phyloP scores from a whole-genome alignment of 2,329 filamentous ascomycete species.

The Zymoseptoria pseudotritici region DNA sequence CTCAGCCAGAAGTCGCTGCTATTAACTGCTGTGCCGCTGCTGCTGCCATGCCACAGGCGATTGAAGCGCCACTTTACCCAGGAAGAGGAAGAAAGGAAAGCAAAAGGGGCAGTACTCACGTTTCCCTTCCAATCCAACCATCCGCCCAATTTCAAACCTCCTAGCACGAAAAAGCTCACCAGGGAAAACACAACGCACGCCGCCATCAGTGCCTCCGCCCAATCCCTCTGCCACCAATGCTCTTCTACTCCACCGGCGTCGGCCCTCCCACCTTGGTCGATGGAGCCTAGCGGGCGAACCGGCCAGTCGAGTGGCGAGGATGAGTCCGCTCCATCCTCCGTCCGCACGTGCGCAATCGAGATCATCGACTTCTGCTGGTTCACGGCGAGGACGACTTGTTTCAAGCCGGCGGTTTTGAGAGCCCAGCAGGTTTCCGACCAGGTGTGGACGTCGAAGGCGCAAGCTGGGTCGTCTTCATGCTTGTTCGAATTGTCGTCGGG shows the following conservation, averaged over 20 bases:
- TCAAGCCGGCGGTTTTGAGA: too few species aligned
- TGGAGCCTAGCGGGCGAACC: too few species aligned
- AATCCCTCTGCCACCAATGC: background rate
- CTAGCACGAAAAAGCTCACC: background rate
- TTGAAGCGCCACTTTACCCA: too few species aligned
- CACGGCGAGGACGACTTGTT: background rate
- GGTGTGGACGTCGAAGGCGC: too few species aligned
- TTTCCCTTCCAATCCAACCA: background rate
- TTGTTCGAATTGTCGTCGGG: constrained; percentile 1
- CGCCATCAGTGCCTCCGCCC: background rate
- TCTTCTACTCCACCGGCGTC: background rate
- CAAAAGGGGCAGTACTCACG: background rate
- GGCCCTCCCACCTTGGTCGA: too few species aligned
- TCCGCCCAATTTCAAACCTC: background rate
- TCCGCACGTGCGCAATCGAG: background rate
- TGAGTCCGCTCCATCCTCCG: background rate
- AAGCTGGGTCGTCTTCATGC: background rate
- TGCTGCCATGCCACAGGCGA: background rate
- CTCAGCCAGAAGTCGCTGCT: background rate
- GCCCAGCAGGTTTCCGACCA: background rate
- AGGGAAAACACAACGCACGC: background rate
- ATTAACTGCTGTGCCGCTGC: too few species aligned
- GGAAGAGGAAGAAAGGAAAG: background rate
- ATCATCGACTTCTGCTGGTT: background rate
- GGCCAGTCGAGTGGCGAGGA: too few species aligned